phyloP scores from a whole-genome alignment of 73 alveolate genomes.

The Symbiodinium natans region DNA sequence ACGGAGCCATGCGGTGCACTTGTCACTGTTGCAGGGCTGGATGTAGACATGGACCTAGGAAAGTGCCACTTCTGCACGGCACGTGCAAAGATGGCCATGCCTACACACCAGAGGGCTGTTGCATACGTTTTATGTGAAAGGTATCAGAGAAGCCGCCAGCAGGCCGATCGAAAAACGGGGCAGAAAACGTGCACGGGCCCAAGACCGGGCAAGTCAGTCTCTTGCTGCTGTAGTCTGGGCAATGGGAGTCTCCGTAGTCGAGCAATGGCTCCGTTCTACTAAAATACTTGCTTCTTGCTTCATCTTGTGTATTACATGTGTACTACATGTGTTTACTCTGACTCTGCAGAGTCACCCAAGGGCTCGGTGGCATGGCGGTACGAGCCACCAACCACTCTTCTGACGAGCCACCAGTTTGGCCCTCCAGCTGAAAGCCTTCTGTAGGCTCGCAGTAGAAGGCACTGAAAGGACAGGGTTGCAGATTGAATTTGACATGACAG shows the following conservation, averaged over 20 bases:
- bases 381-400: background rate
- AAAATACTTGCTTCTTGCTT: too few species aligned
- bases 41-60: background rate
- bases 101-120: background rate
- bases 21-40: too few species aligned
- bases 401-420: background rate
- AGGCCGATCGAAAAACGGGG: too few species aligned
- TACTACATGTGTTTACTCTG: too few species aligned
- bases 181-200: background rate
- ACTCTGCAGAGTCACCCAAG: slow-evolving; percentile 16
- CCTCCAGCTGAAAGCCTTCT: background rate
- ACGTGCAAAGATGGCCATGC: background rate
- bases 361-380: background rate
- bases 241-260: background rate
- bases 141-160: too few species aligned
- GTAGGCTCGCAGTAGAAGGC: background rate
- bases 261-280: too few species aligned
- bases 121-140: too few species aligned
- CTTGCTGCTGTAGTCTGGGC: slow-evolving; percentile 11
- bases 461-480: too few species aligned
- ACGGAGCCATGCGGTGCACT: too few species aligned
- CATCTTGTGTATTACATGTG: too few species aligned
- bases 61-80: background rate
- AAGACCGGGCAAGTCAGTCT: background rate
- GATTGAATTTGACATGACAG: background rate